Evolutionary conservation across 2,329 filamentous ascomycete species (phyloP), one percentile per base, ranked within the genome.

Genomic region (Botrytis fragariae): DNA sequence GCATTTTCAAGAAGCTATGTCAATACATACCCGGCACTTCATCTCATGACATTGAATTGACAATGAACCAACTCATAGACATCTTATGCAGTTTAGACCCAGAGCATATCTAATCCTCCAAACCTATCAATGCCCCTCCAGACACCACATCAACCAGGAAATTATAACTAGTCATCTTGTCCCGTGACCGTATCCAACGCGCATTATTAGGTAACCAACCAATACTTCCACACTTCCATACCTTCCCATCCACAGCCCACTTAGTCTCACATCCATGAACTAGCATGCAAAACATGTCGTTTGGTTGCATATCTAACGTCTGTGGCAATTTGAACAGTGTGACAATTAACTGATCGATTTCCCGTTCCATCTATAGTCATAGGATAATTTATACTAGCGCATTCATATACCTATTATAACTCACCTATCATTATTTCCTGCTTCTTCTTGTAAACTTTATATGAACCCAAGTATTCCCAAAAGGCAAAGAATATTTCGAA

Each of bases 31-130:
- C 45, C 10, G 48, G 3, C 48, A 51, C 9, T 9, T n/a, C 6
- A 51, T 51, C 48, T n/a, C 48, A 25, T 14, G 22, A n/a, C 8
- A 51, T 14, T n/a, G 2, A 51, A 51, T n/a, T 25, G 4, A n/a
- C 25, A n/a, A 14, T n/a, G 10, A 51, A n/a, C 10, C 22, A 51
- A 20, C 8, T 48, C 8, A 22, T 51, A 51, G 22, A n/a, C 0
- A n/a, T 51, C 45, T 51, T 29, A 7, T 3, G n/a, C 12, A n/a
- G 6, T 0, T 29, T 0, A n/a, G 2, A 29, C 1, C 1, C 25
- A 14, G 12, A 29, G 25, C n/a, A 54, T 0, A n/a, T 8, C 12
- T 16, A 29, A 7, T 0, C 5, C 25, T 8, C 5, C 12, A 3
- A 29, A n/a, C 16, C n/a, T 29, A n/a, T 29, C 6, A 6, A 29